Percentiles rank a stretch among this genome's conserved stretches.
phyloP scores from a whole-genome alignment of 164 flowering plant species.

The Vitis labrusca region DNA sequence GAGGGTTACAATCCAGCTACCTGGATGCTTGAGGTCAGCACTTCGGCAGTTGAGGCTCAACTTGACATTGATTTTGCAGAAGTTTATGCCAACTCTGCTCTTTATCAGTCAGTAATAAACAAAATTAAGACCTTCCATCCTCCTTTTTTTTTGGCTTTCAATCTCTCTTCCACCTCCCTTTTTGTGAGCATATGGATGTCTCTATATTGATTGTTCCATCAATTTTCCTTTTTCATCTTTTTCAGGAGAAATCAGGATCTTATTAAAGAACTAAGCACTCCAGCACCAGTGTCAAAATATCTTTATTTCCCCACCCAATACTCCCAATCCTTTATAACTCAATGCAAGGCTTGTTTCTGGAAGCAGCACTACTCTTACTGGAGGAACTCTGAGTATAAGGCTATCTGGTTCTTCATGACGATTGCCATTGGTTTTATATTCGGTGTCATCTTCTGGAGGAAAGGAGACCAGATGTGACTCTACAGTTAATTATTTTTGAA shows the following conservation, averaged over 20 bases:
- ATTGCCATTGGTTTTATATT: slow-evolving; percentile 40
- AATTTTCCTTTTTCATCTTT: no score
- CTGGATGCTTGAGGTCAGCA: slow-evolving; percentile 65
- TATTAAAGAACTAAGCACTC: no score
- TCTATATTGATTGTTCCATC: slow-evolving; percentile 28
- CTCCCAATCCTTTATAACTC: no score
- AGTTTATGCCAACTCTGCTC: no score
- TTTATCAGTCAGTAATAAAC: slow-evolving; percentile 24
- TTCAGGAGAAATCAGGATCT: no score
- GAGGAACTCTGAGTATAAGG: slow-evolving; percentile 56
- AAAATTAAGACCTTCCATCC: no score
- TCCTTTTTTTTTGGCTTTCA: no score
- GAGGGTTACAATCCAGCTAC: slow-evolving; percentile 51
- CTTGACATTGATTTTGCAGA: no score
- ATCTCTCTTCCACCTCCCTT: no score
- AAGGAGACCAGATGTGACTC: slow-evolving; percentile 46
- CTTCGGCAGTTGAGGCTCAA: slow-evolving; percentile 37
- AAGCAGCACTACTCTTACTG: slow-evolving; percentile 64
- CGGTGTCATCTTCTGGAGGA: slow-evolving; percentile 58
- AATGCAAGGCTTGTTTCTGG: slow-evolving; percentile 30
- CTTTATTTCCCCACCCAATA: no score
- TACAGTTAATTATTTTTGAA: background rate
- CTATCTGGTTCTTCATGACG: slow-evolving; percentile 45
- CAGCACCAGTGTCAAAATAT: no score
- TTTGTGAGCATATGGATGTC: no score